Conservation (phyloP, 2,329 filamentous ascomycete species). For the Penicillium sp. region DNA sequence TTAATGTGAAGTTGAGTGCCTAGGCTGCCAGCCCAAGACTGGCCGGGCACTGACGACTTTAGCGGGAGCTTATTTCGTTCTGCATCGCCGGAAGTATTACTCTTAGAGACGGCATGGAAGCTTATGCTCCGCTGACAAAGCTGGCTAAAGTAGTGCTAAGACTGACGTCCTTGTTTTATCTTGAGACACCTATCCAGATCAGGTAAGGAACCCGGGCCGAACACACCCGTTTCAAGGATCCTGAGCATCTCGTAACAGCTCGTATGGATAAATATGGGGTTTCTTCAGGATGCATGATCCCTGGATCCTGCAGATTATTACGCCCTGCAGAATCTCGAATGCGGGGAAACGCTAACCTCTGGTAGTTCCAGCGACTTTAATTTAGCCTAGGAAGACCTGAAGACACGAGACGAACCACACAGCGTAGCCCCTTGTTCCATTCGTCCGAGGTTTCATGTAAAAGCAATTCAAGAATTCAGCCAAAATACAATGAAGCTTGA, state of each 20-base stretch:
- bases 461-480: background rate
- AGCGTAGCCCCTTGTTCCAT: background rate
- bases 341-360: background rate
- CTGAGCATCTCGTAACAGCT: background rate
- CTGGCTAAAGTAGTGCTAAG: background rate
- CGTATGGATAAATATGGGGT: background rate
- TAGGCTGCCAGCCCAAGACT: too few species aligned
- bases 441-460: background rate
- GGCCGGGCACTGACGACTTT: too few species aligned
- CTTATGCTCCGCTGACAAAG: background rate
- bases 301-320: background rate
- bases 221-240: background rate
- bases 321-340: background rate
- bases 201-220: background rate
- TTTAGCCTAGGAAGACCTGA: background rate
- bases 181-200: background rate
- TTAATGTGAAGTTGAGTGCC: too few species aligned
- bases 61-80: background rate
- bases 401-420: background rate
- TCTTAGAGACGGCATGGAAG: background rate
- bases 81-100: background rate
- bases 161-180: too few species aligned
- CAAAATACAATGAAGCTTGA: background rate
- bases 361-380: background rate
- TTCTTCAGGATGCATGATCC: background rate